Evolutionary conservation across 78 protist genomes (phyloP).

Genomic region (Trichosphaerium sp.): DNA sequence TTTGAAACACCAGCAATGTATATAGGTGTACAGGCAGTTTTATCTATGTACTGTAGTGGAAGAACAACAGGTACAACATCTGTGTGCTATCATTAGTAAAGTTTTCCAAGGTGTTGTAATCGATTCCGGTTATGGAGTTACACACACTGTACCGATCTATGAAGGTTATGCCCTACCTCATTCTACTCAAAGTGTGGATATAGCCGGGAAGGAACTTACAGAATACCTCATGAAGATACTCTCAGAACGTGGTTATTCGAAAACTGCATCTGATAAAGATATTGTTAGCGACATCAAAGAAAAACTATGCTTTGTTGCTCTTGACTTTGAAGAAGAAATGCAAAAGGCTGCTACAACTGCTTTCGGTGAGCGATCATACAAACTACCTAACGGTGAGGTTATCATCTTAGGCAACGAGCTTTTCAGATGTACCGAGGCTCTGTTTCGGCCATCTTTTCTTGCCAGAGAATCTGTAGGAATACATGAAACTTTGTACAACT

Average conservation of each 20-base stretch:
- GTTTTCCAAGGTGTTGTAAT: too few relatives aligned
- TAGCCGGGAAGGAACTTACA: slow-evolving; percentile 91
- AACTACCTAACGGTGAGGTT: too few relatives aligned
- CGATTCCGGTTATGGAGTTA: slow-evolving; percentile 95
- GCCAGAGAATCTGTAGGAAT: slow-evolving; percentile 59
- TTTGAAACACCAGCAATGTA: slow-evolving; percentile 86
- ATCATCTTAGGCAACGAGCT: too few relatives aligned
- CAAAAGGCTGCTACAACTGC: too few relatives aligned
- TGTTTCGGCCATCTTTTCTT: slow-evolving; percentile 59
- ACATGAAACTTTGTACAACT: slow-evolving; percentile 31
- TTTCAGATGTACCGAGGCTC: too few relatives aligned
- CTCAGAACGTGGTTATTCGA: slow-evolving; percentile 85
- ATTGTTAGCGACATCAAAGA: slow-evolving; percentile 90
- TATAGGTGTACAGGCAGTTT: slow-evolving; percentile 87
- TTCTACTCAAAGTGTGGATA: slow-evolving; percentile 71
- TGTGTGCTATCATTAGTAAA: too few relatives aligned
- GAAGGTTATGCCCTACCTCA: slow-evolving; percentile 88
- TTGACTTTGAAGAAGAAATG: background rate
- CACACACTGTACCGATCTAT: slow-evolving; percentile 93
- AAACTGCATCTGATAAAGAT: slow-evolving; percentile 92
- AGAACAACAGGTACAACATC: slow-evolving; percentile 87
- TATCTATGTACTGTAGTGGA: slow-evolving; percentile 77
- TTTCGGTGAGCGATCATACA: too few relatives aligned
- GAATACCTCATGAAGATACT: slow-evolving; percentile 76
- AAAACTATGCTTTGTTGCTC: slow-evolving; percentile 51